These are phyloP conservation scores for Pleurotus tuoliensis DNA, from an alignment of 768 basidiomycete species.

Conservation along the genomic window DNA sequence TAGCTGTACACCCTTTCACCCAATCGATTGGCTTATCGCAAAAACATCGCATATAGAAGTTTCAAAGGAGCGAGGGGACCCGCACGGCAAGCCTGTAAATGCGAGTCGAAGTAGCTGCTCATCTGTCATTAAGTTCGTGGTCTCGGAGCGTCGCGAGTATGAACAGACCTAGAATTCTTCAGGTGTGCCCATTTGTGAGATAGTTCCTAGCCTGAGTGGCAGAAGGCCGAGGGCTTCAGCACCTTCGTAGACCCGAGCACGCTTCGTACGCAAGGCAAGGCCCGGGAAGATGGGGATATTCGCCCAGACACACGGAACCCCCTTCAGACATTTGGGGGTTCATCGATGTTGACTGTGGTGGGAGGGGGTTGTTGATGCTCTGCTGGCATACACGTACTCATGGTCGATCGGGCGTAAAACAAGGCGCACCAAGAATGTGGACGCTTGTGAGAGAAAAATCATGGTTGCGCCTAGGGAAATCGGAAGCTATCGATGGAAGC, in stretches of 20 bases:
- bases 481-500: constrained; percentile 5
- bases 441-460: background rate
- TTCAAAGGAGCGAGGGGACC: no score
- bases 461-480: background rate
- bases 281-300: background rate
- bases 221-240: background rate
- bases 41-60: no score
- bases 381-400: background rate
- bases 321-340: background rate
- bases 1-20: no score
- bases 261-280: constrained; percentile 4
- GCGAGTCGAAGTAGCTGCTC: background rate
- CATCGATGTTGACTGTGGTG: background rate
- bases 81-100: background rate
- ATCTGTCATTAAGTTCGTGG: background rate
- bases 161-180: background rate
- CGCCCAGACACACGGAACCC: background rate
- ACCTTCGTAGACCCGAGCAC: background rate
- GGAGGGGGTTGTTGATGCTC: background rate
- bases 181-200: background rate
- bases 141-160: background rate
- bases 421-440: background rate
- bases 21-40: background rate
- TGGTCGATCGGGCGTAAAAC: background rate
- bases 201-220: background rate